Percentiles rank a stretch among this genome's conserved stretches.
Evolutionary conservation across 768 basidiomycete species (phyloP).

Genomic region (Boletus reticuloceps): DNA sequence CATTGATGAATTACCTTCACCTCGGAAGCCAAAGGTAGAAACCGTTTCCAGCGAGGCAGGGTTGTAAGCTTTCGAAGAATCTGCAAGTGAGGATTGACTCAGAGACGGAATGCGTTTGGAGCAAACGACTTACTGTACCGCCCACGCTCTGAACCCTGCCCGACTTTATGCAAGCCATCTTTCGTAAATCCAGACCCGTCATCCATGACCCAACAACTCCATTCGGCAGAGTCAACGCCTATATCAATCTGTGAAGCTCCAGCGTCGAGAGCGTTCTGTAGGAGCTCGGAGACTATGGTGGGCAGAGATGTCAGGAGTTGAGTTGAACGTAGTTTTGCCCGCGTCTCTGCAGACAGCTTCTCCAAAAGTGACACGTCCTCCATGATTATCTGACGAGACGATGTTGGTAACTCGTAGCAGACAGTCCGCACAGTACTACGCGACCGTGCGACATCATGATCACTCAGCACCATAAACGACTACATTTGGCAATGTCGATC

Average conservation of each 20-base stretch:
- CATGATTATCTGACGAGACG: conserved; percentile 10
- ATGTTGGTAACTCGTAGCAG: too few relatives aligned
- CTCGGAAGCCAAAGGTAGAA: conserved; percentile 85
- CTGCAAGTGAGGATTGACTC: conserved; percentile 35
- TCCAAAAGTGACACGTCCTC: conserved; percentile 17
- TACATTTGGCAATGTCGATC: conserved; percentile 25
- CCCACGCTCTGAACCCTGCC: conserved; percentile 46
- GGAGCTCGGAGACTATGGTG: conserved; percentile 77
- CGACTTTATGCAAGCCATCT: conserved; percentile 55
- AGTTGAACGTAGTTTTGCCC: conserved; percentile 72
- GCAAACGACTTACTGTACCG: conserved; percentile 62
- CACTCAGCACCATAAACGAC: too few relatives aligned
- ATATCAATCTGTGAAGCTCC: conserved; percentile 65
- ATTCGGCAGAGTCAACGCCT: conserved; percentile 70
- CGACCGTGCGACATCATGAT: too few relatives aligned
- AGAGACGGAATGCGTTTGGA: neutral
- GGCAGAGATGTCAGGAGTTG: conserved; percentile 81
- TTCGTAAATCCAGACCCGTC: conserved; percentile 76
- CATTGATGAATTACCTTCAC: conserved; percentile 66
- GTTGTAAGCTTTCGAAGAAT: conserved; percentile 69
- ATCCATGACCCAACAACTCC: conserved; percentile 85
- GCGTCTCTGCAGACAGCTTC: conserved; percentile 61
- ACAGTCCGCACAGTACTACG: too few relatives aligned
- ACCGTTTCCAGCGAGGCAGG: conserved; percentile 47
- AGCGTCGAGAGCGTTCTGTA: conserved; percentile 91